These are phyloP conservation scores for Spathaspora sp. DNA, from an alignment of 805 yeast species.

Conservation along the genomic window DNA sequence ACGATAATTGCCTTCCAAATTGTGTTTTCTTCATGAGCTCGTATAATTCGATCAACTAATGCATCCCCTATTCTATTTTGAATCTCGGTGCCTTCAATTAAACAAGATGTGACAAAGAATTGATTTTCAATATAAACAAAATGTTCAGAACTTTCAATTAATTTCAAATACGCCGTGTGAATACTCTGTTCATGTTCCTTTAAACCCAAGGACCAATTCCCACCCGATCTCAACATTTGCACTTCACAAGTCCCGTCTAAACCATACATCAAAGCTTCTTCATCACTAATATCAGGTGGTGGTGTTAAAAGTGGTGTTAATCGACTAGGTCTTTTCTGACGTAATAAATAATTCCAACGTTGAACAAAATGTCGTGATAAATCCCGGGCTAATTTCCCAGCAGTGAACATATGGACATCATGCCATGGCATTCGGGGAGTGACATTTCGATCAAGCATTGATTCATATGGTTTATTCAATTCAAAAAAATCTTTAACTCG, in stretches of 20 bases:
- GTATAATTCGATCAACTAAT: constrained; percentile 88
- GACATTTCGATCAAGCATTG: constrained; percentile 78
- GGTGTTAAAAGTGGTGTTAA: constrained; percentile 90
- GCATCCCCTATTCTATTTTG: constrained; percentile 95
- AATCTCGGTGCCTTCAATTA: constrained; percentile 76
- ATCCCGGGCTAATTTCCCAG: constrained; percentile 94
- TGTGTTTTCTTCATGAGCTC: constrained; percentile 75
- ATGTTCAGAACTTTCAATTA: constrained; percentile 89
- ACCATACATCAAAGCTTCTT: constrained; percentile 59
- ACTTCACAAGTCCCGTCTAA: constrained; percentile 86
- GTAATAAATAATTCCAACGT: constrained; percentile 90
- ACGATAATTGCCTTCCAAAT: constrained; percentile 88
- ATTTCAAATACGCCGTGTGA: constrained; percentile 85
- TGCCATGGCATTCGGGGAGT: constrained; percentile 99
- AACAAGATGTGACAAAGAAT: constrained; percentile 88
- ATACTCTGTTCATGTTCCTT: constrained; percentile 83
- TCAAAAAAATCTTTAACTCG: constrained; percentile 82
- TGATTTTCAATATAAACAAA: constrained; percentile 94
- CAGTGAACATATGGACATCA: constrained; percentile 93
- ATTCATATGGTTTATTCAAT: constrained; percentile 82
- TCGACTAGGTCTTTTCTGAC: constrained; percentile 93
- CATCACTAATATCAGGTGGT: constrained; percentile 78
- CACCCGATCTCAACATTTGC: constrained; percentile 84
- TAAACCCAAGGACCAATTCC: constrained; percentile 91
- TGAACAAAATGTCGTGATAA: constrained; percentile 92